Base-by-base conservation (phyloP, 164 flowering plant species). In the Liriodendron chinense region DNA sequence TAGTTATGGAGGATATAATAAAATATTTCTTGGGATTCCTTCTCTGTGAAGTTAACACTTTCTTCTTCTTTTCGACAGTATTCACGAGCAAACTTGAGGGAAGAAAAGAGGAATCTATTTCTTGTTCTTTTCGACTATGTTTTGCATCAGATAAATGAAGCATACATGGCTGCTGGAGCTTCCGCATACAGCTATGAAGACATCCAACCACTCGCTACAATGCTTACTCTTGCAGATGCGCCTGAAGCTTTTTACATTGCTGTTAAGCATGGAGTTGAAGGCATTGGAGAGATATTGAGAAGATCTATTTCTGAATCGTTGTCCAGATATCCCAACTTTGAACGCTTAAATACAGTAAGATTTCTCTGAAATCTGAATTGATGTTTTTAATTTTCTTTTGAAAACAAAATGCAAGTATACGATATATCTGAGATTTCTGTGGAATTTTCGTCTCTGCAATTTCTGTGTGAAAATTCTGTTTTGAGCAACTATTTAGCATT, bases 241-340 rank as follows among this genome's bases (percentile, higher is more conserved):
- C 92, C 99, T 76, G 98, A 93, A 83, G 99, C 99, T 59, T 93
- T 90, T 75, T 88, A 91, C 74, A 89, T 94, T 66, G 89, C 98
- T 79, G 91, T 94, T 70, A 96, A 90, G 82, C 90, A 94, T 77
- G 98, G 99, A 68, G 82, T 94, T 47, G 94, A 90, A 80, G 98
- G 97, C 70, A 87, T 96, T 82, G 93, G 93, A 71, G 95, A 88
- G 78, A 83, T 94, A 76, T 77, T 96, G 84, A 83, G 90, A 81
- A 83, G 88, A 82, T 90, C 99, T 22, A 82, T 92, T 61, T 85
- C 94, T 78, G 75, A 88, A 66, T 85, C 94, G 69, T 85, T 96
- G 81, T 81, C 89, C 26, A 84, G 84, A 85, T 92, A 84, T 84
- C 87, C 94, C 47, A 90, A 90, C 79, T 80, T 85, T 69, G 93